phyloP scores from a whole-genome alignment of 2,329 filamentous ascomycete genomes.

The Herpotrichia juniperi region DNA sequence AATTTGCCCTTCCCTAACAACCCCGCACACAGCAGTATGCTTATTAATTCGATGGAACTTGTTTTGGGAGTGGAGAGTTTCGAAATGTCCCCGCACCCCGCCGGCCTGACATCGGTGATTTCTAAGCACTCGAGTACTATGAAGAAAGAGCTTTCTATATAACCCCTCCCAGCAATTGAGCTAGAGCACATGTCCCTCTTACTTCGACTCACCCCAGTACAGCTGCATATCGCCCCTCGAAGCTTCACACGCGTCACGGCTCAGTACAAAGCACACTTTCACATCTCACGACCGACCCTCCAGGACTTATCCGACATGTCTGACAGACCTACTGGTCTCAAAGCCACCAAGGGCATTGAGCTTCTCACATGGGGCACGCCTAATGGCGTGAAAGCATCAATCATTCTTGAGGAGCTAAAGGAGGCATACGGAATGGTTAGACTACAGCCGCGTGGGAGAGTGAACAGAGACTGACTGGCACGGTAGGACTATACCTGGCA shows the following conservation, averaged over 20 bases:
- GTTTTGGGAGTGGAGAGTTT: not conserved
- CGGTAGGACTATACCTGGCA: conserved; percentile 63
- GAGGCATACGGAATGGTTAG: conserved; percentile 51
- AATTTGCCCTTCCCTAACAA: too few relatives aligned
- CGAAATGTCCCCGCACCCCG: not conserved
- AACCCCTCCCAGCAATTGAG: not conserved
- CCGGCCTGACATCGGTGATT: not conserved
- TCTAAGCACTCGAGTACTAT: conserved; percentile 1
- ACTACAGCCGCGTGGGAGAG: not conserved
- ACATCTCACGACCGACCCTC: not conserved
- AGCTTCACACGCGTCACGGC: not conserved
- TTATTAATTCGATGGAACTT: not conserved
- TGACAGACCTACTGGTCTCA: conserved; percentile 23
- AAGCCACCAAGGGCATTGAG: conserved; percentile 51
- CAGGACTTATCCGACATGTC: conserved; percentile 43
- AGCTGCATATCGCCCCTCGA: not conserved
- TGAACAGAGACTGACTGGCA: not conserved
- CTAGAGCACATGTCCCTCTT: not conserved
- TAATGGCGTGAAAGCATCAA: conserved; percentile 60
- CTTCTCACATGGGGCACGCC: conserved; percentile 59
- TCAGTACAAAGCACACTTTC: too few relatives aligned
- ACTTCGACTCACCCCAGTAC: not conserved
- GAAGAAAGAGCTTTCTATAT: not conserved
- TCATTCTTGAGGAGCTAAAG: conserved; percentile 57
- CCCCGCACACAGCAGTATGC: not conserved